Evolutionary conservation across 2,329 filamentous ascomycete species (phyloP).

Genomic region (Graphilbum sp.): DNA sequence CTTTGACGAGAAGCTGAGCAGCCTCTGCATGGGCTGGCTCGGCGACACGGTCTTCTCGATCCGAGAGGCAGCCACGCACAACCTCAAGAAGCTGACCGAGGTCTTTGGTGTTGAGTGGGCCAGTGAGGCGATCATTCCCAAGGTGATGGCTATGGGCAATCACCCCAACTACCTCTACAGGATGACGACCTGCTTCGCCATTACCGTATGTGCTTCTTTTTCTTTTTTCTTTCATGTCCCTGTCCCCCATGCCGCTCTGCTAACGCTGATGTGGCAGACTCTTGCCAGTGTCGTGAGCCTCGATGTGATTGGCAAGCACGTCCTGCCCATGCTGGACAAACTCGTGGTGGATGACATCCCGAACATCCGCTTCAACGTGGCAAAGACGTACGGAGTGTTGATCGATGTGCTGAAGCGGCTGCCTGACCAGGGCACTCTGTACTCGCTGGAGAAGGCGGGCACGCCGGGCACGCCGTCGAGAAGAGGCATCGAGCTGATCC

Average conservation of each 20-base stretch:
- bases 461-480: constrained; percentile 46
- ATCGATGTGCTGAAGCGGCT: constrained; percentile 85
- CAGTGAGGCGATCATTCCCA: constrained; percentile 90
- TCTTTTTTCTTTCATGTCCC: not conserved
- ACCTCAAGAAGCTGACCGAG: constrained; percentile 95
- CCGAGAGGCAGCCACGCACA: constrained; percentile 89
- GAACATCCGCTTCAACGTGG: constrained; percentile 98
- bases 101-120: constrained; percentile 98
- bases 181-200: constrained; percentile 99
- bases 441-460: constrained; percentile 68
- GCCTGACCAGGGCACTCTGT: constrained; percentile 74
- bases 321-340: constrained; percentile 91
- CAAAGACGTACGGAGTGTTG: constrained; percentile 86
- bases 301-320: constrained; percentile 81
- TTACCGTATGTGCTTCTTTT: constrained; percentile 51
- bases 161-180: constrained; percentile 98
- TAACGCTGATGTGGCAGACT: constrained; percentile 40
- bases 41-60: constrained; percentile 98
- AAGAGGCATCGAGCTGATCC: constrained; percentile 63
- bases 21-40: constrained; percentile 95
- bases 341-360: constrained; percentile 89
- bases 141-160: constrained; percentile 96
- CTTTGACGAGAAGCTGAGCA: constrained; percentile 94
- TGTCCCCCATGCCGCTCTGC: not conserved
- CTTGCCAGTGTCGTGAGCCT: constrained; percentile 84